phyloP scores from a whole-genome alignment of 371 early-diverging fungal species.

The Capillidium heterosporum region DNA sequence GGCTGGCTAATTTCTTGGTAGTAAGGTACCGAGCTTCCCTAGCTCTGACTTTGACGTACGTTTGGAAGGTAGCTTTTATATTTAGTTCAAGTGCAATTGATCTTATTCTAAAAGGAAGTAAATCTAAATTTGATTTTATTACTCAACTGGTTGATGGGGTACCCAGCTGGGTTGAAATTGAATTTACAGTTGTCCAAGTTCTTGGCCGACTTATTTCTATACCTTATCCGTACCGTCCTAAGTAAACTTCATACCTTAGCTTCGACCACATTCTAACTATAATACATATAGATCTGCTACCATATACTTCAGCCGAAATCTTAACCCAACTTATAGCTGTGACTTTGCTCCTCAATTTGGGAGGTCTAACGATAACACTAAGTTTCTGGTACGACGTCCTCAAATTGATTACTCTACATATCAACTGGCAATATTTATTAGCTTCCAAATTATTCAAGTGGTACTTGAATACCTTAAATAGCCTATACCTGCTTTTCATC shows the following conservation, averaged over 20 bases:
- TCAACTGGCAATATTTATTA: constrained; percentile 84
- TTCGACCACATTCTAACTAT: too few species aligned
- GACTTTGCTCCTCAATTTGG: constrained; percentile 23
- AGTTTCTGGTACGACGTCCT: constrained; percentile 66
- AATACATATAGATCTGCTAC: too few species aligned
- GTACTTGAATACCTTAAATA: constrained; percentile 54
- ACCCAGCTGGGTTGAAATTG: constrained; percentile 91
- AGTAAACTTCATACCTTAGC: constrained; percentile 19
- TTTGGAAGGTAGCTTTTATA: too few species aligned
- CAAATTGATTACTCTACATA: constrained; percentile 66
- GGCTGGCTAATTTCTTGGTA: too few species aligned
- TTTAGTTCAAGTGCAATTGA: too few species aligned
- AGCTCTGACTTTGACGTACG: too few species aligned
- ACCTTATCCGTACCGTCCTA: constrained; percentile 78
- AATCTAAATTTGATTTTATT: background rate
- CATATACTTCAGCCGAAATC: background rate
- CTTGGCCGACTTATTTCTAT: constrained; percentile 83
- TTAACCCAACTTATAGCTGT: constrained; percentile 1
- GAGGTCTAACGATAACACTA: constrained; percentile 59
- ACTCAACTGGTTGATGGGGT: constrained; percentile 77
- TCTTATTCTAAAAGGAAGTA: too few species aligned
- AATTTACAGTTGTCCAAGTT: constrained; percentile 78
- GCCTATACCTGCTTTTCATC: constrained; percentile 7
- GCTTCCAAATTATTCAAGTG: constrained; percentile 82
- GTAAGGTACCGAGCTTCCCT: too few species aligned